Evolutionary conservation across 2,329 filamentous ascomycete genomes (phyloP), one percentile per base, ranked within the genome.

Genomic region (Pyrenochaeta sp.): DNA sequence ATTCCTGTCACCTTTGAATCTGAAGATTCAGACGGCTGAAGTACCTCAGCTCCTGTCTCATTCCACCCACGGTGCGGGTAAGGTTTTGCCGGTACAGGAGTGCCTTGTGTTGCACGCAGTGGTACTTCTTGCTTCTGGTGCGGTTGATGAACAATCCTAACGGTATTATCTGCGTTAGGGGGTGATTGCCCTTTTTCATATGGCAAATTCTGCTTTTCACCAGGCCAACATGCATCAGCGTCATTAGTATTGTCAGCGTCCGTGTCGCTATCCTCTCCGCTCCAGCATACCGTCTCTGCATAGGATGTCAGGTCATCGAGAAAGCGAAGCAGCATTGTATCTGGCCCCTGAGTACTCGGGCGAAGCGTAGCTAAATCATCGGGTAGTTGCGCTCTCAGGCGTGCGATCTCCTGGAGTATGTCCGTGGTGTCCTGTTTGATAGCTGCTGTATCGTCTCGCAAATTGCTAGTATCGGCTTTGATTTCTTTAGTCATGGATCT

Each of bases 341-440:
- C 42, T 19, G 57, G 43, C 22, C 24, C 40, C 28, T 44, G 24
- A 13, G 40, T 44, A n/a, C 28, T 52, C 6, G 37, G 49, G 7
- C 27, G 37, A 32, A 44, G 37, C 19, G 40, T 52, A 25, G 39
- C 24, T 15, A 43, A 28, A 25, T 45, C 49, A 47, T 34, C 1
- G 2, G 56, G 48, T 15, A 59, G 43, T 45, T 54, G 45, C 40
- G 50, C 46, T 48, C 57, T 37, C 3, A 64, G 34, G 2, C 51
- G 57, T 37, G 50, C 58, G 49, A 64, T 58, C 36, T 61, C 43
- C 25, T 51, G 47, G 22, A 61, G 51, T 8, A 64, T 64, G 44
- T 58, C 34, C 7, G 55, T 19, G 7, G 59, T 62, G 39, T 64
- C 61, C 5, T 59, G 40, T 25, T 59, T 61, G 50, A 64, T 59